Conservation (phyloP, 169 alveolate genomes). For the Plasmodium knowlesi region DNA sequence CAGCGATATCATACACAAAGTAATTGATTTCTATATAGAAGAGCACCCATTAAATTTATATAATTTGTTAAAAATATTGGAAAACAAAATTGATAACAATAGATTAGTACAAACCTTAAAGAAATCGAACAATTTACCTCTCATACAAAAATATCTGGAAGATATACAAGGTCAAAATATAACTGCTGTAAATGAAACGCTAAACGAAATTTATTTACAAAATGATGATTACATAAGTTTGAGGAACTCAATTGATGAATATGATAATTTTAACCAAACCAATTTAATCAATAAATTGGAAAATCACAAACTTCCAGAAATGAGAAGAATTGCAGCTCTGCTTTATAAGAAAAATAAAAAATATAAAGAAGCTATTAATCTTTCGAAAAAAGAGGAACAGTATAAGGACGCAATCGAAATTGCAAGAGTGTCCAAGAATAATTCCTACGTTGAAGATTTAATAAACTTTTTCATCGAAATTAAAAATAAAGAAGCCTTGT, state of each 20-base stretch:
- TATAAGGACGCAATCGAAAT: slow-evolving; percentile 80
- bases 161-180: slow-evolving; percentile 90
- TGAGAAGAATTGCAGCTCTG: slow-evolving; percentile 97
- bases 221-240: slow-evolving; percentile 96
- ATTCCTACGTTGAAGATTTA: slow-evolving; percentile 92
- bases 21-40: slow-evolving; percentile 98
- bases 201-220: slow-evolving; percentile 97
- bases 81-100: slow-evolving; percentile 93
- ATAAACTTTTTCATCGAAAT: slow-evolving; percentile 91
- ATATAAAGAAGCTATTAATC: slow-evolving; percentile 91
- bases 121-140: slow-evolving; percentile 87
- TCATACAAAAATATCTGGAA: slow-evolving; percentile 85
- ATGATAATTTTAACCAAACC: slow-evolving; percentile 96
- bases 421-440: slow-evolving; percentile 82
- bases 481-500: slow-evolving; percentile 94
- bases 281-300: slow-evolving; percentile 92
- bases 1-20: slow-evolving; percentile 97
- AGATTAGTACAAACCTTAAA: slow-evolving; percentile 93
- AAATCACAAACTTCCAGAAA: slow-evolving; percentile 96
- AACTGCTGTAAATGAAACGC: slow-evolving; percentile 97
- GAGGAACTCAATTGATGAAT: slow-evolving; percentile 93
- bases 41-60: slow-evolving; percentile 98
- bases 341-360: slow-evolving; percentile 92
- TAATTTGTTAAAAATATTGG: slow-evolving; percentile 87
- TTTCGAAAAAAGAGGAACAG: slow-evolving; percentile 89